Conservation (phyloP, 495 filamentous ascomycete genomes). For the Hyaloscypha hepaticicola region DNA sequence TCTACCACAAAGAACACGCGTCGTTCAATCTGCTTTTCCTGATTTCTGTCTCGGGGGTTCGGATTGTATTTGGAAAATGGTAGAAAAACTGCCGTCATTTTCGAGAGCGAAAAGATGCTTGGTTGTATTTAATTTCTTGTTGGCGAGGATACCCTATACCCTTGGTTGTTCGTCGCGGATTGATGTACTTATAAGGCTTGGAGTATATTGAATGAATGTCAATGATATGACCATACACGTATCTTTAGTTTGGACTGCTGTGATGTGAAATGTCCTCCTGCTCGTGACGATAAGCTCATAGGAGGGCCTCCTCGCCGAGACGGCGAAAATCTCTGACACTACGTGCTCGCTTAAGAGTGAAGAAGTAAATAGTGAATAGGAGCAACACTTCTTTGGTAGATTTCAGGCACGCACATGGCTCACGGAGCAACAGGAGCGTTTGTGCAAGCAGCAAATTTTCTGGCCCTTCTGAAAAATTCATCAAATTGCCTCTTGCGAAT, state of each 20-base stretch:
- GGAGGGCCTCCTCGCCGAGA: too few species aligned
- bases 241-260: neutral
- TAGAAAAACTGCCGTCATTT: neutral
- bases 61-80: neutral
- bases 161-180: neutral
- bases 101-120: neutral
- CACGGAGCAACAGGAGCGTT: too few species aligned
- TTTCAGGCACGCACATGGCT: too few species aligned
- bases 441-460: too few species aligned
- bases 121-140: neutral
- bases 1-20: neutral
- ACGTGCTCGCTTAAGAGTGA: too few species aligned
- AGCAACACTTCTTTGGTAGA: too few species aligned
- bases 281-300: too few species aligned
- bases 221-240: neutral
- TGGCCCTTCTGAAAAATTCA: too few species aligned
- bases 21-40: neutral
- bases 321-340: too few species aligned
- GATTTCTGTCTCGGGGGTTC: neutral
- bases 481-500: too few species aligned
- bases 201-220: neutral
- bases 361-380: too few species aligned
- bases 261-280: too few species aligned
- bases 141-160: neutral
- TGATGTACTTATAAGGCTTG: neutral